Percentiles rank a stretch among this genome's conserved stretches.
phyloP scores from a whole-genome alignment of 2,329 filamentous ascomycete species.

The Penicillium sp. region DNA sequence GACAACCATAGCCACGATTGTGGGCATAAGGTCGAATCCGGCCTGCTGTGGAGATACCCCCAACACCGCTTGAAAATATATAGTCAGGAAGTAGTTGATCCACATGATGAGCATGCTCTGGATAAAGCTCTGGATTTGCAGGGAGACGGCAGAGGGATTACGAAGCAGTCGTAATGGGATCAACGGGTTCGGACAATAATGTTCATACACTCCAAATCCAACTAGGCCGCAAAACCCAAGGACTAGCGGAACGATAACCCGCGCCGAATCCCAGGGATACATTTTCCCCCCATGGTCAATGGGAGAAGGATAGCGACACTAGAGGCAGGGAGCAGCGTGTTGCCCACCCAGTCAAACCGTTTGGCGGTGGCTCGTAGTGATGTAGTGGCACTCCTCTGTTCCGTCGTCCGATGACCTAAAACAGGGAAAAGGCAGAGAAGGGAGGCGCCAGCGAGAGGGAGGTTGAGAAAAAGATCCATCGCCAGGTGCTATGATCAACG shows the following conservation, averaged over 20 bases:
- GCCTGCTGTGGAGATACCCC: neutral
- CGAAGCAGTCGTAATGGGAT: neutral
- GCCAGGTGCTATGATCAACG: conserved; percentile 20
- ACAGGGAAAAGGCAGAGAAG: conserved; percentile 10
- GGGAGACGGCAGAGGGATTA: neutral
- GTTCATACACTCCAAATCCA: neutral
- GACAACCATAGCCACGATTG: neutral
- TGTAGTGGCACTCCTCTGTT: neutral
- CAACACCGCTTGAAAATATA: neutral
- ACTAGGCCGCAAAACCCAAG: neutral
- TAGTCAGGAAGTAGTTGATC: neutral
- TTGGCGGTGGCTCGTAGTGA: neutral
- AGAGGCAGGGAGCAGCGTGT: conserved; percentile 5
- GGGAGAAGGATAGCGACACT: conserved; percentile 7
- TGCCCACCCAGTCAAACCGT: conserved; percentile 4
- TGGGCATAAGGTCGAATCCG: neutral
- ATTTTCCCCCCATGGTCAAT: conserved; percentile 6
- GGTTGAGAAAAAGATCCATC: conserved; percentile 32
- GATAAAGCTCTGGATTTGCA: neutral
- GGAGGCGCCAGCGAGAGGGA: conserved; percentile 22
- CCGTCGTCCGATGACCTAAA: neutral
- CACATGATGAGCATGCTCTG: neutral
- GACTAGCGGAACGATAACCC: neutral
- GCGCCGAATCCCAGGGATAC: conserved; percentile 1
- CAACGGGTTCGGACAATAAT: neutral